Evolutionary conservation across 257 asterid species (phyloP), one percentile per base, ranked within the genome.

Genomic region (Voacanga thouarsii): DNA sequence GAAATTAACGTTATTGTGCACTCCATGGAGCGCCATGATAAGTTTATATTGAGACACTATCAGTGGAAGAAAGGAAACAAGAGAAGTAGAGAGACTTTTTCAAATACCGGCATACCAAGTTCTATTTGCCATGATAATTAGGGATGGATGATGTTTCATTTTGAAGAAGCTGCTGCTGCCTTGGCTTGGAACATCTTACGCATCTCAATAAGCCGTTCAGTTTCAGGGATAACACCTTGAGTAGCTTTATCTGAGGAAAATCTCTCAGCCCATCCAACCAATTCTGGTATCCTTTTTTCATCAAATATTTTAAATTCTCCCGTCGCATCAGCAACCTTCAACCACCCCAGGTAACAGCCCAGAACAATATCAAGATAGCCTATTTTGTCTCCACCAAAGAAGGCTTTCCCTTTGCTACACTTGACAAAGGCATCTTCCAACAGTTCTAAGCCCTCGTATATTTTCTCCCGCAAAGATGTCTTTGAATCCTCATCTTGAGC

Each of bases 311-410:
- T 59, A 16, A n/a, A 18, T 11, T 68, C 44, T 6, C 24, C 68
- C 37, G 39, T n/a, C 14, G 12, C 60, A 39, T 77, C 82, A 1
- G 23, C 4, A 66, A 55, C 72, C 57, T 61, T 83, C 24, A 82
- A 43, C 78, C 80, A 75, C 16, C 80, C 78, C 78, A 79, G 37
- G 30, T 43, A 66, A 57, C 80, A 41, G 18, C 83, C 83, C 7
- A 82, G 56, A 21, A 74, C 81, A 19, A 80, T 49, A 59, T 76
- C 83, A 28, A 80, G 45, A 45, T 65, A 65, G 3, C 80, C 84
- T 4, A 80, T 70, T 61, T n/a, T 78, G 6, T 83, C 83, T 49
- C 79, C 85, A 19, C 82, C 78, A 56, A 82, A 82, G 50, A 82
- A 79, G 39, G 64, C 70, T 77, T 82, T 78, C 21, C 83, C 83